Evolutionary conservation across 805 yeast species (phyloP).

Genomic region (Wickerhamomyces queroliae): DNA sequence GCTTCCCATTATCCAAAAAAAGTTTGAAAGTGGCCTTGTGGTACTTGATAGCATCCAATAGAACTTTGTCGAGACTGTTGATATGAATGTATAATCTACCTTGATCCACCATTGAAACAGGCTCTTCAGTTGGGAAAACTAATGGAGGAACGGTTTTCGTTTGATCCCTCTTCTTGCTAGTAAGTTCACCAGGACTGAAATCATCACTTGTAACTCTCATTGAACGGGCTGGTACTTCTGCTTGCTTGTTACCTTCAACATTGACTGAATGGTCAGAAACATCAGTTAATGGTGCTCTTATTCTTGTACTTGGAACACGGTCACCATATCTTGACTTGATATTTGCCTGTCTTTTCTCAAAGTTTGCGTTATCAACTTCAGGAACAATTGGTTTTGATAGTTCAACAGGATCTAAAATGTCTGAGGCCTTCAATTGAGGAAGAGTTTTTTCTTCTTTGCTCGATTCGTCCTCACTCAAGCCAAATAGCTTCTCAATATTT

Average conservation of each 20-base stretch:
- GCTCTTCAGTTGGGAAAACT: conserved; percentile 3
- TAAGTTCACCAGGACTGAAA: conserved; percentile 1
- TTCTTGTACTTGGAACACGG: conserved; percentile 4
- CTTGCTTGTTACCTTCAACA: conserved; percentile 5
- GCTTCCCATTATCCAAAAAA: conserved; percentile 69
- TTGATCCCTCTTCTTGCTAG: conserved; percentile 7
- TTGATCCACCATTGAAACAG: conserved; percentile 33
- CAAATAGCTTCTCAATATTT: neutral
- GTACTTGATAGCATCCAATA: conserved; percentile 36
- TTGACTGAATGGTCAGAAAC: conserved; percentile 11
- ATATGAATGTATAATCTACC: conserved; percentile 40
- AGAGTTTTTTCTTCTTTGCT: too few species aligned
- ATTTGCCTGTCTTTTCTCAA: conserved; percentile 7
- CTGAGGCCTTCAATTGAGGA: conserved; percentile 12
- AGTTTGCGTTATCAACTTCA: conserved; percentile 5
- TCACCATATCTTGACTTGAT: neutral
- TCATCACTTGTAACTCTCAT: conserved; percentile 11
- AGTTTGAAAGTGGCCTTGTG: conserved; percentile 43
- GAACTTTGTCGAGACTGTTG: conserved; percentile 39
- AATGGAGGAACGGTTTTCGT: conserved; percentile 1
- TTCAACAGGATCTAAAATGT: conserved; percentile 9
- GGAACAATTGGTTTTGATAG: conserved; percentile 11
- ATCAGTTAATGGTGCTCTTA: conserved; percentile 15
- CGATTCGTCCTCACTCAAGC: conserved; percentile 2
- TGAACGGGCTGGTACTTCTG: neutral